Percentiles rank a stretch among this genome's conserved stretches.
Evolutionary conservation across 2,329 filamentous ascomycete genomes (phyloP).

Genomic region (Fusarium newnesense): DNA sequence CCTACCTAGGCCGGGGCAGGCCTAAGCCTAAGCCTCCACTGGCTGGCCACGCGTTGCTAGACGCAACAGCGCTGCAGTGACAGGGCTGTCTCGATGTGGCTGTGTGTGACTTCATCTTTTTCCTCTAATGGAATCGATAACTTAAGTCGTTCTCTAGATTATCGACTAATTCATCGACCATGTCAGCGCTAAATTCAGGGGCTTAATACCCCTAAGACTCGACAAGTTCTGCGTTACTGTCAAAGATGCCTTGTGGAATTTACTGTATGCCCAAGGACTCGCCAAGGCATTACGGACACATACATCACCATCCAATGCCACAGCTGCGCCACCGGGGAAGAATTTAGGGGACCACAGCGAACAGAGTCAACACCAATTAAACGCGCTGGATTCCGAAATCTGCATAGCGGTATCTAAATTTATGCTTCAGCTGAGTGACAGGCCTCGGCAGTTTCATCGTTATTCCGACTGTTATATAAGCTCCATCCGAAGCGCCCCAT

Average conservation of each 20-base stretch:
- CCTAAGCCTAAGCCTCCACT: conserved; percentile 19
- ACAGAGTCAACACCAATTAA: conserved; percentile 19
- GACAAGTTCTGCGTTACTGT: not conserved
- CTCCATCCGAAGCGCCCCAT: not conserved
- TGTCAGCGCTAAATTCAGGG: conserved; percentile 13
- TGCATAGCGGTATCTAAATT: conserved; percentile 4
- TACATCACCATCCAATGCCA: not conserved
- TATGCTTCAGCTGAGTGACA: conserved; percentile 27
- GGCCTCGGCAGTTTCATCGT: conserved; percentile 2
- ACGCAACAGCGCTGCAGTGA: conserved; percentile 17
- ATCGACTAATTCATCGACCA: not conserved
- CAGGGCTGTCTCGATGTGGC: conserved; percentile 27
- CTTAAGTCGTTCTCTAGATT: not conserved
- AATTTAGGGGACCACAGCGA: conserved; percentile 12
- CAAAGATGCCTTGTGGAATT: not conserved
- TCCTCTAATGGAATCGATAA: not conserved
- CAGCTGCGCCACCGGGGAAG: conserved; percentile 34
- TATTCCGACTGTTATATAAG: not conserved
- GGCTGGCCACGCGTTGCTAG: conserved; percentile 39
- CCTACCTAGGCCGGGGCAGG: conserved; percentile 8
- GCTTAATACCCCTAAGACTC: not conserved
- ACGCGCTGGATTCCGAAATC: not conserved
- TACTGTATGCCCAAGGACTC: not conserved
- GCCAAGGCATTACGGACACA: not conserved
- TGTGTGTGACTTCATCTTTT: conserved; percentile 11